Evolutionary conservation across 1,139 yeast genomes (phyloP).

Genomic region (Suhomyces choctaworum): DNA sequence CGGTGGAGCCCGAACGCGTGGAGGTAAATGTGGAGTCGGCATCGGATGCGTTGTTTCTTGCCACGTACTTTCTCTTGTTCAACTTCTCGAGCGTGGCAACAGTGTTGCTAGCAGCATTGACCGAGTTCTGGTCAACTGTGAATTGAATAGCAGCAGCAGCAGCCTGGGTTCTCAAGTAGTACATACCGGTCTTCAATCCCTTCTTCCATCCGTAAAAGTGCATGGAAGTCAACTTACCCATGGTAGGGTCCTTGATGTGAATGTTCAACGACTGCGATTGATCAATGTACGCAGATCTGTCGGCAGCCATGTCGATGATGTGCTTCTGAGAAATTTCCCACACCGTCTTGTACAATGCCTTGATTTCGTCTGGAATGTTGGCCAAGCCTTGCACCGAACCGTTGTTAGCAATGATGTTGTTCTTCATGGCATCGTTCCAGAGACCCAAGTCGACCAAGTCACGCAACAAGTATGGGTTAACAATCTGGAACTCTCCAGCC

Average conservation of each 20-base stretch:
- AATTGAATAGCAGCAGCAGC: conserved; percentile 64
- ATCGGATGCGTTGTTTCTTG: conserved; percentile 34
- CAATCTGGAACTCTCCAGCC: conserved; percentile 88
- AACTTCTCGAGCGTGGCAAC: conserved; percentile 57
- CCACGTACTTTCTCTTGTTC: conserved; percentile 52
- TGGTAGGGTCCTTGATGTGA: conserved; percentile 81
- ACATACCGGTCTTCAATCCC: conserved; percentile 98
- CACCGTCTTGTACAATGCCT: conserved; percentile 83
- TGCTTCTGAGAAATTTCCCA: conserved; percentile 94
- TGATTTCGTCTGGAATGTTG: conserved; percentile 74
- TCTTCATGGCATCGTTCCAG: conserved; percentile 82
- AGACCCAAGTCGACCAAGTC: conserved; percentile 82
- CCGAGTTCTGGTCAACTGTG: conserved; percentile 49
- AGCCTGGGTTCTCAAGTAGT: conserved; percentile 81
- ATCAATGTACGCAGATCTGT: conserved; percentile 88
- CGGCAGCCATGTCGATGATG: conserved; percentile 94
- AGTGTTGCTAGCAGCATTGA: conserved; percentile 18
- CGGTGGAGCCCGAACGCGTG: conserved; percentile 41
- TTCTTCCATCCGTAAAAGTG: conserved; percentile 97
- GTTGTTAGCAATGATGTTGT: conserved; percentile 71
- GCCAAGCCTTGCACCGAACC: conserved; percentile 85
- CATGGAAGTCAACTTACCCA: conserved; percentile 94
- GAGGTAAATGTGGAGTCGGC: conserved; percentile 22
- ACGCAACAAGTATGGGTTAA: conserved; percentile 76
- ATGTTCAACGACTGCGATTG: conserved; percentile 93